A percentile compares a stretch with the other conserved stretches of the same genome.
phyloP scores from a whole-genome alignment of 148 eudicot species.

The Cornus kousa region DNA sequence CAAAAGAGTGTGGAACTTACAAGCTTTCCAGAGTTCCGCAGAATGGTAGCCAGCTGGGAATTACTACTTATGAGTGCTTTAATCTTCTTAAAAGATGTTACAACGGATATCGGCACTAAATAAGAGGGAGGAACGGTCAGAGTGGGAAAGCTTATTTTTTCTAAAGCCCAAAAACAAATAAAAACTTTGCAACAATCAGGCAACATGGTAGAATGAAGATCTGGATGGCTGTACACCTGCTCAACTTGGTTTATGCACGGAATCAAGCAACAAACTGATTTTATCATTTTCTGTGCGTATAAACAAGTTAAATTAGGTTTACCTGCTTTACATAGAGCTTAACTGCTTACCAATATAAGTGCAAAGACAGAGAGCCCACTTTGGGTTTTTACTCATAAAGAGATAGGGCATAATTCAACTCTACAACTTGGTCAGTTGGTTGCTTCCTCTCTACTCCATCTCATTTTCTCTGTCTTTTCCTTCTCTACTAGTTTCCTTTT shows the following conservation, averaged over 20 bases:
- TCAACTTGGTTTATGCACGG: background rate
- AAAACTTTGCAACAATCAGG: background rate
- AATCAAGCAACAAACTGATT: background rate
- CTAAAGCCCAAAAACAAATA: background rate
- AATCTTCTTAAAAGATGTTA: conserved; percentile 91
- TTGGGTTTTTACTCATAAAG: too few relatives aligned
- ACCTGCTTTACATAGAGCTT: too few relatives aligned
- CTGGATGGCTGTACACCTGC: too few relatives aligned
- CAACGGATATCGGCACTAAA: conserved; percentile 88
- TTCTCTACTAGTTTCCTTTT: too few relatives aligned
- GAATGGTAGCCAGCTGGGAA: conserved; percentile 80
- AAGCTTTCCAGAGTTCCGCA: conserved; percentile 75
- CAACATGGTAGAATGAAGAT: background rate
- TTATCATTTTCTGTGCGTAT: background rate
- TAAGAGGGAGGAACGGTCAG: conserved; percentile 6
- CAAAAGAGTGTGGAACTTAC: conserved; percentile 38
- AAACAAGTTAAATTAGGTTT: too few relatives aligned
- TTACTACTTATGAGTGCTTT: conserved; percentile 67
- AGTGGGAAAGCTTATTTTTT: background rate
- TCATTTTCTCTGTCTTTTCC: too few relatives aligned
- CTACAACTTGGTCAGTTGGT: too few relatives aligned
- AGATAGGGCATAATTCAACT: too few relatives aligned
- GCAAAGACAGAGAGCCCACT: too few relatives aligned
- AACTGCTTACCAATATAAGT: too few relatives aligned
- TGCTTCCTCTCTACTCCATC: too few relatives aligned